Base-by-base conservation (phyloP, 2,329 filamentous ascomycete species). In the Fusarium azukiicola region DNA sequence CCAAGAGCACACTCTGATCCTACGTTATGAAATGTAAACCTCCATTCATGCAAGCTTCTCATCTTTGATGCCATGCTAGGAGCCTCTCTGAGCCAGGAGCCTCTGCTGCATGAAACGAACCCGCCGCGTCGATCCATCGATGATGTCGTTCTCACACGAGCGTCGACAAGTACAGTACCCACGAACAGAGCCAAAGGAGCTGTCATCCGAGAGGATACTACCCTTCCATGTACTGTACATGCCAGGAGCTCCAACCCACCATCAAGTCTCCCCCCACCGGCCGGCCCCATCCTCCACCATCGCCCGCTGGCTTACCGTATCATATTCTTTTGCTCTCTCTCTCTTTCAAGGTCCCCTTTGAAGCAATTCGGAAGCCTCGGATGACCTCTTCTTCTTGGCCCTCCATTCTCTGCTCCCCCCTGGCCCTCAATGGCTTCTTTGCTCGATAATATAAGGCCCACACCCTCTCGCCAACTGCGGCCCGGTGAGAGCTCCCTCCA, bases 321-420 rank as follows among this genome's bases (percentile, higher is more conserved):
- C 61, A 36, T 58, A 36, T 32, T 73, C 32, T 50, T 42, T 69
- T 40, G 52, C 23, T 56, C 32, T 66, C 16, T 63, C 63, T 49
- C 58, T 27, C 40, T 40, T 21, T 66, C 40, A 19, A 36, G 21
- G 14, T 50, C 44, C 40, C 67, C 73, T 38, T 77, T 79, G 80
- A 84, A 82, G 81, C 74, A 79, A 84, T 81, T 82, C 83, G 83
- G 83, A 84, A 82, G 77, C 77, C 47, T 79, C 81, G 82, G 82
- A 78, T 77, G 36, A 52, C 21, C 23, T 42, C 27, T 63, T 44
- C 21, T 67, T 67, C 69, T 79, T 72, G 67, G 75, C 75, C 74
- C 21, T 44, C 58, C 19, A 61, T 54, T 64, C 40, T 61, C 72
- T 74, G 49, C 21, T 32, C 50, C 56, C 54, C 36, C 66, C 75